Base-by-base conservation (phyloP, 2,329 filamentous ascomycete species). In the Claviceps sp. region DNA sequence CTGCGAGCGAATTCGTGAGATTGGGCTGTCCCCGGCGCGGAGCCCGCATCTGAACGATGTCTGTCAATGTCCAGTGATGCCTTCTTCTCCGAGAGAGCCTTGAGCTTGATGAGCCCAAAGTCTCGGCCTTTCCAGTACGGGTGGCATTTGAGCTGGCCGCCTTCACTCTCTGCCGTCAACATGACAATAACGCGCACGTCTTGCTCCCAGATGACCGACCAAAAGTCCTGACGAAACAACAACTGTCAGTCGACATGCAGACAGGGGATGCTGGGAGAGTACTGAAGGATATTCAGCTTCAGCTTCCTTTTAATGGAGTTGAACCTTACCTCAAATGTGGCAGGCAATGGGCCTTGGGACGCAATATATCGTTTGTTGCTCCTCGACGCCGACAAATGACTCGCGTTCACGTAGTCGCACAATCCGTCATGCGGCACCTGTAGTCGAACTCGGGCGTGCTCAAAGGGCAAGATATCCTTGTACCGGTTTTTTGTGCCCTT, bases 371-470 rank as follows among this genome's bases (percentile, higher is more conserved):
- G 80, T 72, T 95, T 96, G 65, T 94, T 84, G 57, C 87, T 95
- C 59, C 85, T 78, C 30, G 82, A 78, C 1, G 90, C 79, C 64
- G 86, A 84, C 55, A 97, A 73, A 59, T 95, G 81, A 64, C 87
- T 97, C 18, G 90, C 93, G 63, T 98, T 98, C 69, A 98, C 82
- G 62, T 98, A 98, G 66, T 98, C 93, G 66, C 91, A 95, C 22
- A 74, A 76, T 13, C 83, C 84, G 1, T 77, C 71, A 0, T 77
- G 71, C 38, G 84, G 79, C 43, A 81, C 79, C 57, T 86, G 76
- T 47, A 98, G 69, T 58, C 81, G 88, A 51, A 98, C 93, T 54
- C 93, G 76, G 2, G 88, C 84, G 67, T 98, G 93, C 62, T 97
- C 91, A 64, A 94, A 98, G 0, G 93, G 93, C 69, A 95, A 84